Evolutionary conservation across 73 alveolate genomes (phyloP).

Genomic region (Diophrys appendiculata): DNA sequence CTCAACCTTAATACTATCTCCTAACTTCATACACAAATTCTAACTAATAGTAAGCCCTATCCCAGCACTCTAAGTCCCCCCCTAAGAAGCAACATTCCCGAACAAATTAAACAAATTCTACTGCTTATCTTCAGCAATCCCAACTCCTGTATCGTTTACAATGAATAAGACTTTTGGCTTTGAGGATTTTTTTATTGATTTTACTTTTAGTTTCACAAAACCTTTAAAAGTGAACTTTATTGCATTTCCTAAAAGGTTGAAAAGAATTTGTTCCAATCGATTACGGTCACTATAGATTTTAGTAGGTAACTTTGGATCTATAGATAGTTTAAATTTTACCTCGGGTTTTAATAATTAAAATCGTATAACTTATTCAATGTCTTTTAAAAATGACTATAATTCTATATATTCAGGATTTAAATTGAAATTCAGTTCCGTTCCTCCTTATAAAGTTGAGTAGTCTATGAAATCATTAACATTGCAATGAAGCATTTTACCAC

Average conservation of each 20-base stretch:
- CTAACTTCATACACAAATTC: conserved; percentile 18
- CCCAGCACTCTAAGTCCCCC: conserved; percentile 21
- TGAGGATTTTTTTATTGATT: no score
- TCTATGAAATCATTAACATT: conserved; percentile 11
- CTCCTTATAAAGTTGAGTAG: conserved; percentile 5
- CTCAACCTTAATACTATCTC: conserved; percentile 7
- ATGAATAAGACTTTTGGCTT: not conserved
- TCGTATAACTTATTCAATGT: not conserved
- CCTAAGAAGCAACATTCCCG: not conserved
- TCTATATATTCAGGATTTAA: not conserved
- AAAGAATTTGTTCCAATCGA: conserved; percentile 5
- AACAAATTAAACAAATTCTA: not conserved
- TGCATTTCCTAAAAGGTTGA: conserved; percentile 8
- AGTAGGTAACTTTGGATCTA: not conserved
- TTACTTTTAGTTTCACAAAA: not conserved
- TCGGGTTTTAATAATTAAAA: not conserved
- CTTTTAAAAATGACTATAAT: not conserved
- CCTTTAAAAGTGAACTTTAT: conserved; percentile 8
- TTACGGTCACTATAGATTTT: not conserved
- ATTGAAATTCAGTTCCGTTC: not conserved
- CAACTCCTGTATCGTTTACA: conserved; percentile 9
- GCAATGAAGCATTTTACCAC: not conserved
- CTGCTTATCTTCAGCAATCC: not conserved
- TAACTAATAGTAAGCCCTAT: conserved; percentile 28
- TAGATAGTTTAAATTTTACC: not conserved